Evolutionary conservation across 768 basidiomycete species (phyloP).

Genomic region (Russula vinacea): DNA sequence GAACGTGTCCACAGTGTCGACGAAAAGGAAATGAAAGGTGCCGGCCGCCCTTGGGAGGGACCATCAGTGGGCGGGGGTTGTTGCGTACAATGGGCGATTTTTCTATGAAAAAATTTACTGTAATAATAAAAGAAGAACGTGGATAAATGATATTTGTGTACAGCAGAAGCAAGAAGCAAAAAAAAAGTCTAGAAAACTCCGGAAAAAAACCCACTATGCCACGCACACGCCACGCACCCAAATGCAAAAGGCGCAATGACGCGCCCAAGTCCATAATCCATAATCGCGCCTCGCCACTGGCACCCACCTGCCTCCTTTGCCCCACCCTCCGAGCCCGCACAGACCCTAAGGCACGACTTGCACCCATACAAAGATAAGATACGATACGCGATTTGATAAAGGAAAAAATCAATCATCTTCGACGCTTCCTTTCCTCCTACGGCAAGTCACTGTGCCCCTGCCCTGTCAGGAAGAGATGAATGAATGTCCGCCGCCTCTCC

Average conservation of each 20-base stretch:
- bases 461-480: not conserved
- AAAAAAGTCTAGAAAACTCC: not conserved
- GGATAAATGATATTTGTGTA: too few species aligned
- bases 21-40: too few species aligned
- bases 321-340: conserved; percentile 4
- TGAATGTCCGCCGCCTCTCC: conserved; percentile 13
- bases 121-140: too few species aligned
- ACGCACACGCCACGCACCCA: not conserved
- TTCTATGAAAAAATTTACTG: not conserved
- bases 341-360: not conserved
- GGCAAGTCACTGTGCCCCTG: not conserved
- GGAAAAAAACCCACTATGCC: not conserved
- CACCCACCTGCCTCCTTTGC: conserved; percentile 20
- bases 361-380: conserved; percentile 19
- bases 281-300: conserved; percentile 13
- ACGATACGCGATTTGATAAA: conserved; percentile 4
- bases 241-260: not conserved
- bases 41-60: too few species aligned
- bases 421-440: too few species aligned
- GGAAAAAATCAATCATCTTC: too few species aligned
- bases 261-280: not conserved
- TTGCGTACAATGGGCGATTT: not conserved
- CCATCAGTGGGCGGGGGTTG: too few species aligned
- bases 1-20: too few species aligned
- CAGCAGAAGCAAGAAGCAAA: not conserved